Base-by-base conservation (phyloP, 495 filamentous ascomycete species). In the Xylaria intraflava region DNA sequence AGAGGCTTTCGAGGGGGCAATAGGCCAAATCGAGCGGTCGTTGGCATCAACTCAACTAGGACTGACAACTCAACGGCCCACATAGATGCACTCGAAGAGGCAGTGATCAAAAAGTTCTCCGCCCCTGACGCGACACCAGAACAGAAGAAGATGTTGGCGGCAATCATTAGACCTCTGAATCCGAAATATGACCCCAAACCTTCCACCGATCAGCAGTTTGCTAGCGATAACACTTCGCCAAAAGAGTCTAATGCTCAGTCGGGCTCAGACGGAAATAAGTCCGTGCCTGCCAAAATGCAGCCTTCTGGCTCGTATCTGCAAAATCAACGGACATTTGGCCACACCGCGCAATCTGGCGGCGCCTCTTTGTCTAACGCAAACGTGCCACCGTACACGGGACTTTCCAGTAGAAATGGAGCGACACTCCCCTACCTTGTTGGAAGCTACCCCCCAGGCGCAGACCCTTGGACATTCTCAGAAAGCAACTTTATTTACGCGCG, bases 401-500 rank as follows among this genome's bases (percentile, higher is more conserved):
- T 10, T 27, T 29, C 45, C 10, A 46, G 29, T 27, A 45, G 42
- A 29, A 48, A 35, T 14, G 31, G 39, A 39, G 20, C 36, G 6
- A 22, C 59, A 10, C 56, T 65, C 16, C 75, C 75, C 17, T 76
- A 78, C 38, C 70, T 78, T 17, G 60, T 74, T 14, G 75, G 75
- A 48, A 62, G 59, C 1, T 65, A 71, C 29, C 75, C 72, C 22
- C 64, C 60, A 46, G 71, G 72, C 8, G 43, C 65, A 20, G 64
- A 67, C 23, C 59, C 67, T 40, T 65, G 68, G 22, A 62, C 46
- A 4, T 66, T 68, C 1, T 62, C 35, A 3, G 58, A 64, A 10
- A 48, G 53, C 9, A 75, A 80, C 38, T 73, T 77, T 46, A 52
- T 71, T 8, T 82, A 80, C 56, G 64, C 60, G 19, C 62, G 78